Base-by-base conservation (phyloP, 116 monocot species). In the Iris pallida region DNA sequence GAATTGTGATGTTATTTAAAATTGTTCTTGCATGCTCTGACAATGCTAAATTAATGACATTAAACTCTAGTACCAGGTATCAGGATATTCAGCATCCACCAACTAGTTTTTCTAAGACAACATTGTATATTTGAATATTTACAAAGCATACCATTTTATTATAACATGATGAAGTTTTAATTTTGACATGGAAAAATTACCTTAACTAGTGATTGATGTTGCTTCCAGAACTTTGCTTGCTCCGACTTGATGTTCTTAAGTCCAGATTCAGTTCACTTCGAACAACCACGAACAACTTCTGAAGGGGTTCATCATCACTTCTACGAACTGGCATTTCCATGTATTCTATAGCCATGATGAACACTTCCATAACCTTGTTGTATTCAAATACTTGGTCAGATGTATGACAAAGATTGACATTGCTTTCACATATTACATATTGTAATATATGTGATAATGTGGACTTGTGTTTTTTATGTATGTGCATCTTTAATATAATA, bases 201-300 rank as follows among this genome's bases (percentile, higher is more conserved):
- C 93, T 98, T 98, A 42, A 92, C 90, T 76, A 98, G 76, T 8
- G 81, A 83, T 48, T 92, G 97, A 76, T 98, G 97, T 42, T 98
- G 97, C 72, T 98, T 98, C 97, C 97, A 98, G 71, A 98, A 98
- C 73, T 98, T 98, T 71, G 92, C 87, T 69, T 92, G 97, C 72
- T 92, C 97, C 55, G 91, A 79, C 65, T 84, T 92, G 55, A 87
- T 92, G 70, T 89, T 98, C 69, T 98, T 98, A 41, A 86, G 58
- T 92, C 90, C 45, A 97, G 61, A 75, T 90, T 97, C 45, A 97
- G 54, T 63, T 97, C 92, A 76, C 90, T 85, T 63, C 85, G 78
- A 75, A 98, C 90, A 45, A 74, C 79, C 56, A 82, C 74, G 76
- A 98, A 97, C 17, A 97, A 63, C 59, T 78, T 97, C 74, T 97